Percentiles rank a stretch among this genome's conserved stretches.
phyloP scores from a whole-genome alignment of 1,284 basidiomycete genomes.

The Moesziomyces parantarcticus region DNA sequence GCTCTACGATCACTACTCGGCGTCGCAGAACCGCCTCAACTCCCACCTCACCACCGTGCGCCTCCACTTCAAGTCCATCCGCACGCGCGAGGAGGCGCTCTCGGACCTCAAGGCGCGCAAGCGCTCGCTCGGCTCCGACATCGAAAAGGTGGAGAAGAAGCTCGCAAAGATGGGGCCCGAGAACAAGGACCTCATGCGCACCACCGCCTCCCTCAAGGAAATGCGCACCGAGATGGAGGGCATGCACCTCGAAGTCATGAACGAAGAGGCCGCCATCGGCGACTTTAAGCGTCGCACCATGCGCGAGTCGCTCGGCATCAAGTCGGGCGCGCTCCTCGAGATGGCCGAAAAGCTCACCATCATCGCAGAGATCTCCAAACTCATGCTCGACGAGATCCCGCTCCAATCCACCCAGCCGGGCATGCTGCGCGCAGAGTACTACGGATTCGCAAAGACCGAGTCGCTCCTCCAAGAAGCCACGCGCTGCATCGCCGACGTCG shows the following conservation, averaged over 20 bases:
- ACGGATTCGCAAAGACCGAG: constrained; percentile 62
- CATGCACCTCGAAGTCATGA: constrained; percentile 84
- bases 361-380: constrained; percentile 82
- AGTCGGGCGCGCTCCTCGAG: constrained; percentile 88
- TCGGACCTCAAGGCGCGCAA: constrained; percentile 81
- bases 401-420: constrained; percentile 84
- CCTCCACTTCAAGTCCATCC: constrained; percentile 73
- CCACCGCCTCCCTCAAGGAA: constrained; percentile 80
- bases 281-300: constrained; percentile 84
- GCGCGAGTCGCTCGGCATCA: constrained; percentile 81
- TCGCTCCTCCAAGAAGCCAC: constrained; percentile 57
- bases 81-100: constrained; percentile 84
- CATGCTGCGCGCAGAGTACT: constrained; percentile 79
- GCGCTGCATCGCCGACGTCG: constrained; percentile 56
- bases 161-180: constrained; percentile 87
- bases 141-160: constrained; percentile 89
- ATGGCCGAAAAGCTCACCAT: constrained; percentile 89
- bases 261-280: constrained; percentile 82
- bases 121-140: constrained; percentile 76
- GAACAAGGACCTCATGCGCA: constrained; percentile 83
- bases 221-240: constrained; percentile 79
- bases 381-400: constrained; percentile 83
- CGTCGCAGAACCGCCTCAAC: constrained; percentile 79
- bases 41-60: constrained; percentile 80
- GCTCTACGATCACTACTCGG: constrained; percentile 78